phyloP scores from a whole-genome alignment of 2,329 filamentous ascomycete species.

The Thielaviopsis punctulata region DNA sequence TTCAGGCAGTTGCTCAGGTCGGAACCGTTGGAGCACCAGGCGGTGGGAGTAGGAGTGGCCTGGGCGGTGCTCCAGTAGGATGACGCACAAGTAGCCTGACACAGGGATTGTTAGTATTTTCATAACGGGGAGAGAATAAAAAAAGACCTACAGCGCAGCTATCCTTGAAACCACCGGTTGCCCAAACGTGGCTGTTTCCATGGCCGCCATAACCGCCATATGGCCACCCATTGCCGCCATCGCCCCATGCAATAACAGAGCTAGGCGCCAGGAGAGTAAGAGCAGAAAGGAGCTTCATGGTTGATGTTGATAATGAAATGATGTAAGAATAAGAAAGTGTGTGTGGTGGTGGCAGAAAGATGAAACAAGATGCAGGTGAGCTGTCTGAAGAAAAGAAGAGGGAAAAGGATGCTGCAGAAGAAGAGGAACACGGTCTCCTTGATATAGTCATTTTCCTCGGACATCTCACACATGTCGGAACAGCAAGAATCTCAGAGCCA shows the following conservation, averaged over 20 bases:
- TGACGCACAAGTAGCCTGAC: slow-evolving; percentile 14
- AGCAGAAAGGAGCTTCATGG: slow-evolving; percentile 7
- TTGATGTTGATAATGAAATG: not conserved
- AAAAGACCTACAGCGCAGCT: slow-evolving; percentile 12
- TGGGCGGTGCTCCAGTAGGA: slow-evolving; percentile 16
- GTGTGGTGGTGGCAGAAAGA: not conserved
- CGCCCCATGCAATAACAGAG: slow-evolving; percentile 6
- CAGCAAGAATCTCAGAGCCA: too few relatives aligned
- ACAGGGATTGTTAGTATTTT: not conserved
- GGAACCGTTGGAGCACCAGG: slow-evolving; percentile 12
- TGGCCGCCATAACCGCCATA: slow-evolving; percentile 7
- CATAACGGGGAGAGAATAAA: not conserved
- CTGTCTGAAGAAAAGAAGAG: not conserved
- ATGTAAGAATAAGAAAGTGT: not conserved
- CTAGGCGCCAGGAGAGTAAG: slow-evolving; percentile 8
- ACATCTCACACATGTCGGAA: not conserved
- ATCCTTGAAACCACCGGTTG: slow-evolving; percentile 1
- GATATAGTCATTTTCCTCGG: not conserved
- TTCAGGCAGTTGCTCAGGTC: slow-evolving; percentile 14
- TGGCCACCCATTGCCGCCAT: slow-evolving; percentile 7
- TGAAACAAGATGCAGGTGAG: not conserved
- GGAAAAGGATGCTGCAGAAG: not conserved
- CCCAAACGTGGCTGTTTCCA: slow-evolving; percentile 2
- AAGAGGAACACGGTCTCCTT: not conserved
- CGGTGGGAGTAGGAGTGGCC: slow-evolving; percentile 14